These are phyloP conservation scores for Fusarium multiceps DNA, from an alignment of 2,329 filamentous ascomycete genomes.

Conservation along the genomic window DNA sequence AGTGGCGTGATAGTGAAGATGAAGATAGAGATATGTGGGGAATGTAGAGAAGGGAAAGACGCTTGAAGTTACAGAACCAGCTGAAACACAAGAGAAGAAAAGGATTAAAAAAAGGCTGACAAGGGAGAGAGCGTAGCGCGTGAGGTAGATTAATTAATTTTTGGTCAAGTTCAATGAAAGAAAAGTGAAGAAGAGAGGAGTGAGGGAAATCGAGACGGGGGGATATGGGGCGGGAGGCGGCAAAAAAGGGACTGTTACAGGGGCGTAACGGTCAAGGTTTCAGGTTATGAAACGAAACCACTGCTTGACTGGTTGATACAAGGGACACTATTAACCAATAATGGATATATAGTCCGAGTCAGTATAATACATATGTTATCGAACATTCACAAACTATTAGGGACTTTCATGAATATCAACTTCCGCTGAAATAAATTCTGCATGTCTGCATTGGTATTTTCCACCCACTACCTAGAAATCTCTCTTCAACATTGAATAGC, in stretches of 20 bases:
- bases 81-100: conserved; percentile 26
- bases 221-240: conserved; percentile 15
- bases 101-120: conserved; percentile 7
- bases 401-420: no score
- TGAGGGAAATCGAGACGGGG: neutral
- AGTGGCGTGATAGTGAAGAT: conserved; percentile 4
- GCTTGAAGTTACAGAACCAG: conserved; percentile 34
- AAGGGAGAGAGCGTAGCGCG: conserved; percentile 12
- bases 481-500: neutral
- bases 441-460: neutral
- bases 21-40: neutral
- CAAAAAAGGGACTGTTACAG: conserved; percentile 37
- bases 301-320: conserved; percentile 32
- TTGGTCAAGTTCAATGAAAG: neutral
- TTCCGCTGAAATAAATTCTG: neutral
- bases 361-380: neutral
- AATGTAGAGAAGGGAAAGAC: conserved; percentile 6
- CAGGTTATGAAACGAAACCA: conserved; percentile 39
- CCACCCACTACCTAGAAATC: neutral
- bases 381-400: neutral
- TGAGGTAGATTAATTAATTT: conserved; percentile 26
- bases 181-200: neutral
- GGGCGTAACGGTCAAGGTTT: conserved; percentile 44
- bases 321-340: conserved; percentile 1
- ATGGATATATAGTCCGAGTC: conserved; percentile 6